Percentiles rank a stretch among this genome's conserved stretches.
Evolutionary conservation across 257 asterid genomes (phyloP).

Genomic region (Solanum rostratum): DNA sequence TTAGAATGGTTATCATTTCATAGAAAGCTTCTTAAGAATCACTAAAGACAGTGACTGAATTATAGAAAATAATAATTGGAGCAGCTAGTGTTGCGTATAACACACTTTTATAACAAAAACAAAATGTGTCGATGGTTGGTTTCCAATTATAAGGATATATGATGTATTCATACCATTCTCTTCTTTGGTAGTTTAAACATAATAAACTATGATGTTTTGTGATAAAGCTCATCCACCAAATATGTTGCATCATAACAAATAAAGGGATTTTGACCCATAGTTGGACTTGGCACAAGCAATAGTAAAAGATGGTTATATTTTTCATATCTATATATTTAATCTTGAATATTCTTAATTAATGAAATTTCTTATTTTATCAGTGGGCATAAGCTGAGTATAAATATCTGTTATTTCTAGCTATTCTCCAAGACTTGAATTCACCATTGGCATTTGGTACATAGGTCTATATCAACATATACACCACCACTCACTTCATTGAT

Average conservation of each 20-base stretch:
- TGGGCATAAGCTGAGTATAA: constrained; percentile 3
- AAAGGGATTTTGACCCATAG: background rate
- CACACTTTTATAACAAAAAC: background rate
- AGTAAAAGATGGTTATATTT: background rate
- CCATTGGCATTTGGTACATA: background rate
- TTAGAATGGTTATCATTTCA: background rate
- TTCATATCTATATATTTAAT: too few relatives aligned
- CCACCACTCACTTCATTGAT: background rate
- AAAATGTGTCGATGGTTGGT: background rate
- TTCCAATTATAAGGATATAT: background rate
- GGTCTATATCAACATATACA: background rate
- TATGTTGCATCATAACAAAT: background rate
- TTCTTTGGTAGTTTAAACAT: background rate
- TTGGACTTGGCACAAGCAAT: constrained; percentile 2
- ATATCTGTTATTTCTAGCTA: constrained; percentile 2
- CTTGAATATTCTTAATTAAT: too few relatives aligned
- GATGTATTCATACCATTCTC: background rate
- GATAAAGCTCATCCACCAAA: background rate
- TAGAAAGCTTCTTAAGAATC: background rate
- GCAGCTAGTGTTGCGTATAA: background rate
- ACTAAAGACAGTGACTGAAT: constrained; percentile 2
- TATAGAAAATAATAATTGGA: constrained; percentile 3
- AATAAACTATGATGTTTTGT: background rate
- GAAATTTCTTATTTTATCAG: too few relatives aligned
- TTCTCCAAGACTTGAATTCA: background rate